Evolutionary conservation across 2,329 filamentous ascomycete genomes (phyloP).

Genomic region (Colletotrichum australisinense): DNA sequence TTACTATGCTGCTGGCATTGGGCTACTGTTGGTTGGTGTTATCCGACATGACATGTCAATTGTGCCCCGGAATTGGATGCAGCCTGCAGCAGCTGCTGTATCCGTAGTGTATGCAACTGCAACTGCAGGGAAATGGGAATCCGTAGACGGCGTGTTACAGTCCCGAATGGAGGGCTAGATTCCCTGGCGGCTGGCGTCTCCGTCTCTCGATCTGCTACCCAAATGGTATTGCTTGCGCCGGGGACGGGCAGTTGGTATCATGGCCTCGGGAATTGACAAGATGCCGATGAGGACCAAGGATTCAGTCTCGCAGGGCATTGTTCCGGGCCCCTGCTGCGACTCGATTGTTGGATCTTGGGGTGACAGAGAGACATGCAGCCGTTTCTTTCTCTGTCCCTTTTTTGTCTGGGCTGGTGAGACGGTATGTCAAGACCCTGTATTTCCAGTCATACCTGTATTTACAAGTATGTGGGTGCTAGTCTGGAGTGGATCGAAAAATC

Average conservation of each 20-base stretch:
- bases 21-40: neutral
- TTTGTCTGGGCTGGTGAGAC: neutral
- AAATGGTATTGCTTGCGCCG: neutral
- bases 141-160: neutral
- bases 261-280: conserved; percentile 26
- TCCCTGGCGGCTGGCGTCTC: neutral
- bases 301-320: conserved; percentile 16
- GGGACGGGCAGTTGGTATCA: neutral
- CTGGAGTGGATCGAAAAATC: neutral
- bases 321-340: conserved; percentile 9
- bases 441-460: neutral
- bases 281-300: conserved; percentile 14
- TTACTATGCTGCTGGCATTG: neutral
- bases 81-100: neutral
- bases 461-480: neutral
- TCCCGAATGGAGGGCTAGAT: neutral
- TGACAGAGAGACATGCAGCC: neutral
- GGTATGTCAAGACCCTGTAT: neutral
- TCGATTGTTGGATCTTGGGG: neutral
- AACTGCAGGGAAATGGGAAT: neutral
- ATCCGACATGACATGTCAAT: neutral
- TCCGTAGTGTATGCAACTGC: neutral
- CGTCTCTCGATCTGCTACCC: neutral
- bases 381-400: neutral
- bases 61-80: neutral